Conservation (phyloP, 1,139 yeast genomes). For the Meyerozyma sp. region DNA sequence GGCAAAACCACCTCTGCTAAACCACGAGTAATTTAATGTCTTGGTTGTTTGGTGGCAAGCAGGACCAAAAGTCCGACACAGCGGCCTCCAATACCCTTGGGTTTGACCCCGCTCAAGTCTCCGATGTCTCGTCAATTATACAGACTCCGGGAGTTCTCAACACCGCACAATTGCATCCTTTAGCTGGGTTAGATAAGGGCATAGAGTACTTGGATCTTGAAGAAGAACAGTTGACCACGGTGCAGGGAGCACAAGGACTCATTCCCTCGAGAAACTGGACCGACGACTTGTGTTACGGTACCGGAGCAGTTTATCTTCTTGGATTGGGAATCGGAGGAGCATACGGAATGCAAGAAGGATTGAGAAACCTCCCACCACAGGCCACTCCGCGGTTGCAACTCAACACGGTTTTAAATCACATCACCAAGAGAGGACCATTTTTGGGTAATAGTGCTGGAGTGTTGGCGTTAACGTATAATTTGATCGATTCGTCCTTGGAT, state of each 20-base stretch:
- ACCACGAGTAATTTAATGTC: constrained; percentile 39
- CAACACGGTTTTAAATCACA: constrained; percentile 84
- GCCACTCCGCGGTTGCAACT: constrained; percentile 75
- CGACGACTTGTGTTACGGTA: constrained; percentile 95
- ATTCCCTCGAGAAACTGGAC: constrained; percentile 96
- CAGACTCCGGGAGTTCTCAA: constrained; percentile 62
- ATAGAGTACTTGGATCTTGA: constrained; percentile 89
- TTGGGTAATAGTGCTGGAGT: constrained; percentile 95
- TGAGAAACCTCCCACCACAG: constrained; percentile 65
- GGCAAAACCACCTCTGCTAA: background rate
- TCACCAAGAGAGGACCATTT: constrained; percentile 94
- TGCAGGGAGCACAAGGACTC: constrained; percentile 86
- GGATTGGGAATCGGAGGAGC: constrained; percentile 79
- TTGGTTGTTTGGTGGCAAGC: constrained; percentile 59
- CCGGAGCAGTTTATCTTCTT: constrained; percentile 86
- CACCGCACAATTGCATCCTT: constrained; percentile 76
- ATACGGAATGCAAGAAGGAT: constrained; percentile 83
- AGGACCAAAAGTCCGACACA: constrained; percentile 20
- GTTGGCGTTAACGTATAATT: constrained; percentile 80
- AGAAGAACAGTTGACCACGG: constrained; percentile 61
- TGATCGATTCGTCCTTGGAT: constrained; percentile 77
- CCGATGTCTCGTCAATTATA: constrained; percentile 60
- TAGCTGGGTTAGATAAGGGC: constrained; percentile 87
- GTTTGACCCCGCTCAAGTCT: constrained; percentile 62
- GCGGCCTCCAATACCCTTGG: constrained; percentile 39